A percentile compares a stretch with the other conserved stretches of the same genome.
These are phyloP conservation scores for Chalaropsis thielavioides DNA, from an alignment of 2,329 filamentous ascomycete species.

Conservation along the genomic window DNA sequence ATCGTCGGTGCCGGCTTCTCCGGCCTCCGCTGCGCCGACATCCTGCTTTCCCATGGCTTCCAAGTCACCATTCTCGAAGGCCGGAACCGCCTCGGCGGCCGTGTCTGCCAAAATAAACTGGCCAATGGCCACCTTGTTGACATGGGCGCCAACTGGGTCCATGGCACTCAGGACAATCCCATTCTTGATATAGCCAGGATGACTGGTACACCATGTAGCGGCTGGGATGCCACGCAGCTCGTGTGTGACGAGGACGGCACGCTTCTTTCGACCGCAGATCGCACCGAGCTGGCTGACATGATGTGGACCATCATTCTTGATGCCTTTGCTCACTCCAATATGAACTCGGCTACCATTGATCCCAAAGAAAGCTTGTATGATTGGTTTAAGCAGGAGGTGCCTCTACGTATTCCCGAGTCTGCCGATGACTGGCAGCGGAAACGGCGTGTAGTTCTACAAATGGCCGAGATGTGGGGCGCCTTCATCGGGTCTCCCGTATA, in stretches of 20 bases:
- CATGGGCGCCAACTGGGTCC: conserved; percentile 66
- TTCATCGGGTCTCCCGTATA: conserved; percentile 53
- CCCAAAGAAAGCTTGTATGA: conserved; percentile 36
- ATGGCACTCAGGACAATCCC: conserved; percentile 56
- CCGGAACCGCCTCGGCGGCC: conserved; percentile 50
- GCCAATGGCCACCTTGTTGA: conserved; percentile 38
- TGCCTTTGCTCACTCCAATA: conserved; percentile 53
- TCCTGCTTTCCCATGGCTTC: conserved; percentile 49
- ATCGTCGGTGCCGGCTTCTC: conserved; percentile 58
- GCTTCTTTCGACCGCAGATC: conserved; percentile 33
- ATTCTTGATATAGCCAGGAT: conserved; percentile 51
- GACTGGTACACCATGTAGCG: conserved; percentile 38
- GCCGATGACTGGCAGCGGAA: conserved; percentile 28
- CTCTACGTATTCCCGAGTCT: conserved; percentile 33
- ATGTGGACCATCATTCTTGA: conserved; percentile 56
- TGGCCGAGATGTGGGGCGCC: conserved; percentile 53
- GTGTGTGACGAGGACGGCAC: conserved; percentile 44
- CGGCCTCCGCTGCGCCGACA: conserved; percentile 55
- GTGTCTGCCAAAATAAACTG: conserved; percentile 40
- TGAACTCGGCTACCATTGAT: conserved; percentile 34
- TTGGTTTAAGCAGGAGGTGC: conserved; percentile 36
- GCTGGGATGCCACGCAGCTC: conserved; percentile 38
- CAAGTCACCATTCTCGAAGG: conserved; percentile 57
- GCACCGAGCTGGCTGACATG: conserved; percentile 34
- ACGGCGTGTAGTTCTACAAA: conserved; percentile 33